Percentiles rank a stretch among this genome's conserved stretches.
phyloP scores from a whole-genome alignment of 495 filamentous ascomycete species.

The Chaetomium fimeti region DNA sequence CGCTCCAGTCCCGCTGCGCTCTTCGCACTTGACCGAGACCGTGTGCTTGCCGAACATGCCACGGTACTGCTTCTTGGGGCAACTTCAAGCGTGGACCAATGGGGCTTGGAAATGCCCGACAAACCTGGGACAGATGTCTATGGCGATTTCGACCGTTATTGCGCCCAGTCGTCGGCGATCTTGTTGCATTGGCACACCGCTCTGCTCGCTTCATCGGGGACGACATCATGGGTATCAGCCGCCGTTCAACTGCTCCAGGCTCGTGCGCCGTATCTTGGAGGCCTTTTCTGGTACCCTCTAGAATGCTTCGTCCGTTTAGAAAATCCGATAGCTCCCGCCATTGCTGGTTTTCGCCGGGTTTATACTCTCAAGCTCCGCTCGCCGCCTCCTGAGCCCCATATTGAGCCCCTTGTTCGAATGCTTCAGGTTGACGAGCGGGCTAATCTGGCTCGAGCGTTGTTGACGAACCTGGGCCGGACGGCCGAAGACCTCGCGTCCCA shows the following conservation, averaged over 20 bases:
- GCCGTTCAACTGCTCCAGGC: not conserved
- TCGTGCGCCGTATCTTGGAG: not conserved
- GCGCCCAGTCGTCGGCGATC: not conserved
- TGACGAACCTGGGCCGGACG: not conserved
- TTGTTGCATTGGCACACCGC: not conserved
- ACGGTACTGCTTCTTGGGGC: not conserved
- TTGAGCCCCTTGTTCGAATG: constrained; percentile 1
- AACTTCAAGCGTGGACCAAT: not conserved
- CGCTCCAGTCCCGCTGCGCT: not conserved
- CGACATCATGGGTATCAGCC: not conserved
- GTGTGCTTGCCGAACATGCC: not conserved
- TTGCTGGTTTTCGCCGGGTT: not conserved
- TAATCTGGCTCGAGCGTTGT: not conserved
- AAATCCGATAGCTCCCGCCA: not conserved
- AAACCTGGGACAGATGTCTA: not conserved
- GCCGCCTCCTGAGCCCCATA: not conserved
- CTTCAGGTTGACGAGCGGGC: not conserved
- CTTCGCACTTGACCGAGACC: constrained; percentile 1
- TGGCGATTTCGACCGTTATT: constrained; percentile 8
- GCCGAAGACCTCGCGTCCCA: not conserved
- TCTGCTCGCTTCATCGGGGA: not conserved
- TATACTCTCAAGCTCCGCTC: not conserved
- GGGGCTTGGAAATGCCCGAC: not conserved
- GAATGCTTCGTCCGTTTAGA: not conserved
- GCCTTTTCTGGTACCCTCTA: constrained; percentile 1